These are phyloP conservation scores for Aspergillus kassunensis DNA, from an alignment of 495 filamentous ascomycete genomes.

Conservation along the genomic window DNA sequence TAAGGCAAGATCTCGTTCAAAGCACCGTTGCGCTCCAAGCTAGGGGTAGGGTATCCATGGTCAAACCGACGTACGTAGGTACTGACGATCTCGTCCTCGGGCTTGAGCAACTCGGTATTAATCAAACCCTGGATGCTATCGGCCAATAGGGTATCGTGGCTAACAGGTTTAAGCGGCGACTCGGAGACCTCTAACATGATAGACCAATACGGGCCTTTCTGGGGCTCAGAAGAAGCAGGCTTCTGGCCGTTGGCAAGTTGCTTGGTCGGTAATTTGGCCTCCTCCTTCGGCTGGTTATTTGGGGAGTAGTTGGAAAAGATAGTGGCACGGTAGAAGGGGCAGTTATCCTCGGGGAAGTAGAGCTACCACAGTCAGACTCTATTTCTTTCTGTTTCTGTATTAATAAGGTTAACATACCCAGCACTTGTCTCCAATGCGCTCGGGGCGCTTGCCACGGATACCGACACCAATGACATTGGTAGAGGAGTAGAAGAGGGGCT, in stretches of 20 bases:
- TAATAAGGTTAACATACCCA: conserved; percentile 53
- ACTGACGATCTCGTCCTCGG: conserved; percentile 90
- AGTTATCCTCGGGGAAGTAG: conserved; percentile 99
- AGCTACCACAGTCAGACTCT: conserved; percentile 47
- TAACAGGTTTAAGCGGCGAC: conserved; percentile 89
- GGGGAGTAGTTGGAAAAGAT: conserved; percentile 99
- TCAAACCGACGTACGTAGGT: conserved; percentile 99
- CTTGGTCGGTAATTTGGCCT: conserved; percentile 80
- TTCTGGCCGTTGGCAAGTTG: conserved; percentile 82
- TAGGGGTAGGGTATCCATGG: conserved; percentile 96
- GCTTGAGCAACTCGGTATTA: conserved; percentile 92
- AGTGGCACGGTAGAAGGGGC: conserved; percentile 98
- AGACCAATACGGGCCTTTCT: conserved; percentile 98
- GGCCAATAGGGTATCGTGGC: conserved; percentile 72
- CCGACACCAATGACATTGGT: conserved; percentile 98
- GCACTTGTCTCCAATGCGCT: conserved; percentile 98
- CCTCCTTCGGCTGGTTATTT: conserved; percentile 85
- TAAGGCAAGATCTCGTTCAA: conserved; percentile 89
- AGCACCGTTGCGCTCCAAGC: conserved; percentile 91
- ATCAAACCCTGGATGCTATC: conserved; percentile 95
- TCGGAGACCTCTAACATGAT: conserved; percentile 99
- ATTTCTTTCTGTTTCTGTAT: neutral
- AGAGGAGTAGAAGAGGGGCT: conserved; percentile 92
- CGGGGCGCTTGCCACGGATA: conserved; percentile 83
- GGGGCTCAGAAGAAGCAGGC: conserved; percentile 59